Conservation (phyloP, 164 flowering plant species). For the Aristolochia contorta region DNA sequence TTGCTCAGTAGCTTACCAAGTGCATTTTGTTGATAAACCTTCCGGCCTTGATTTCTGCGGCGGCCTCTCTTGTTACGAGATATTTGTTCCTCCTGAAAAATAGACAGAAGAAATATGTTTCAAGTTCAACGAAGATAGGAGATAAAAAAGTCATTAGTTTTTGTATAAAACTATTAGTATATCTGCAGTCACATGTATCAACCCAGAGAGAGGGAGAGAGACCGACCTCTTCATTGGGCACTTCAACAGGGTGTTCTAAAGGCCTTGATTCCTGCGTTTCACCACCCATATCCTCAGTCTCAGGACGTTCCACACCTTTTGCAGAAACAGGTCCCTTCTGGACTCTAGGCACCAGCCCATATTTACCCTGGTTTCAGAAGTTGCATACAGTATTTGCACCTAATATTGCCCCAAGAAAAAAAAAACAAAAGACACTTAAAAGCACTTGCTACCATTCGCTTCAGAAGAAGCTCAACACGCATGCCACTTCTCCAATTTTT, state of each 20-base stretch:
- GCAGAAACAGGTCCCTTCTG: slow-evolving; percentile 40
- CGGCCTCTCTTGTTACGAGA: slow-evolving; percentile 45
- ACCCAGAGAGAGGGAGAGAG: background rate
- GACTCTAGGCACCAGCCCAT: slow-evolving; percentile 29
- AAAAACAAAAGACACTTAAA: background rate
- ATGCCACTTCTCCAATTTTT: slow-evolving; percentile 84
- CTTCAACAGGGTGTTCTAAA: slow-evolving; percentile 43
- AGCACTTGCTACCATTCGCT: slow-evolving; percentile 34
- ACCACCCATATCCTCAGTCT: slow-evolving; percentile 22
- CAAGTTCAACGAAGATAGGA: background rate
- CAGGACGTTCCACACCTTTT: slow-evolving; percentile 19
- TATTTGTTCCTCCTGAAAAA: slow-evolving; percentile 31
- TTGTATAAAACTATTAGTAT: no score
- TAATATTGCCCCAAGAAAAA: background rate
- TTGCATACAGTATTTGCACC: background rate
- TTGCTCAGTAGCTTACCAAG: slow-evolving; percentile 43
- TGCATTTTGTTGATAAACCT: slow-evolving; percentile 37
- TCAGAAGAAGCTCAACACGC: slow-evolving; percentile 65
- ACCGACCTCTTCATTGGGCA: slow-evolving; percentile 47
- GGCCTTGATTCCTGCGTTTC: slow-evolving; percentile 28
- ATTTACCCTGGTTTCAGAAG: slow-evolving; percentile 30
- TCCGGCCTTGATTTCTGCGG: slow-evolving; percentile 39
- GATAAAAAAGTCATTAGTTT: background rate
- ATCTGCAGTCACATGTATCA: no score
- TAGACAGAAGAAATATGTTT: no score